Base-by-base conservation (phyloP, 2,329 filamentous ascomycete genomes). In the Ophiostoma ulmi region DNA sequence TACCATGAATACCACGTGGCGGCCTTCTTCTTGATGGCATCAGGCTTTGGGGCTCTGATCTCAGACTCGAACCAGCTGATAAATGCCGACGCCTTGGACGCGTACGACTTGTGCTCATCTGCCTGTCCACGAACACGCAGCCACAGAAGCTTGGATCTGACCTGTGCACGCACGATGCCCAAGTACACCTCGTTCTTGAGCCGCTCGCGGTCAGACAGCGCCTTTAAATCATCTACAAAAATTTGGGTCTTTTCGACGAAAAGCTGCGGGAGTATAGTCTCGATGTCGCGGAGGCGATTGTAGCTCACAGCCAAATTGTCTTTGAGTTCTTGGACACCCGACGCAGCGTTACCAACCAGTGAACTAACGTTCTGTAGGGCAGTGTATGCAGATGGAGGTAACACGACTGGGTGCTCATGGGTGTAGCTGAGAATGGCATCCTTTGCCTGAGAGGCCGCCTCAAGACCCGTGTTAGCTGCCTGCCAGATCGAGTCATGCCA, bases 401-500 rank as follows among this genome's bases (percentile, higher is more conserved):
- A 1, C 17, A 39, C 44, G 26, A 52, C 22, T 2, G 36, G 44
- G 63, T 71, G 67, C n/a, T 67, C 55, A 4, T 76, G 75, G 2
- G 76, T 68, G 20, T 73, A 52, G 8, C 73, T 73, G 14, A 44
- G 26, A 1, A 58, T 14, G 35, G 68, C 64, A 41, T 52, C 52
- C 35, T 36, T 44, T 10, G 65, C 64, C 2, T 68, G 65, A 14
- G 55, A 52, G 6, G 72, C 73, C 5, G 73, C 80, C 8, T 77
- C 79, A 35, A 75, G 77, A n/a, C 81, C 80, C 10, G 81, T 81
- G 55, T 80, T 79, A 10, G 78, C 79, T 8, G 85, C 76, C 61
- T 80, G 80, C 61, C 81, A 80, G 17, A 81, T 79, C 3, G 85
- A 77, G 17, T 73, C 78, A 55, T 77, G 77, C 52, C 81, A 75